Conservation (phyloP, 805 yeast genomes). For the Sungouiozyma ichnusensis region DNA sequence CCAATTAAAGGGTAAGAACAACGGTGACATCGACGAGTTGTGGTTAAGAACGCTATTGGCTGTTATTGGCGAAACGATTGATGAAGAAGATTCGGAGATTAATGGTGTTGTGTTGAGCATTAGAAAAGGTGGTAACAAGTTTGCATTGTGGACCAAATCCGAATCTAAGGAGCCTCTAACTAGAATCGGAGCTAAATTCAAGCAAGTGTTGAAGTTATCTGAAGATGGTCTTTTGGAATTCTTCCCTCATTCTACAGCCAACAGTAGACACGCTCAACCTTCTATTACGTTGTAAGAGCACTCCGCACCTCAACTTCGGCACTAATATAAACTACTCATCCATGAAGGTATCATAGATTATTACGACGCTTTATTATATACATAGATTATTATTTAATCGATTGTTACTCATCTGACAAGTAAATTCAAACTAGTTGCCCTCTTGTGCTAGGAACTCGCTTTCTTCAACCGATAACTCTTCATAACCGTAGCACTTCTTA, state of each 20-base stretch:
- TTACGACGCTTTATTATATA: no score
- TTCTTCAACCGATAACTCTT: background rate
- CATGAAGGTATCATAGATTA: background rate
- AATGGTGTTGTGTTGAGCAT: constrained; percentile 89
- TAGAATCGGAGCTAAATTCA: constrained; percentile 78
- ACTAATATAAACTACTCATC: no score
- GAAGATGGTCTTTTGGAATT: constrained; percentile 76
- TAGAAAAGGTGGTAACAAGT: constrained; percentile 70
- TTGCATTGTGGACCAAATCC: constrained; percentile 90
- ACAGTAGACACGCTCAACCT: constrained; percentile 27
- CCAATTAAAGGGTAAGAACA: constrained; percentile 50
- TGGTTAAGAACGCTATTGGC: constrained; percentile 87
- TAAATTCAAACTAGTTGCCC: background rate
- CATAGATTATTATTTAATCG: no score
- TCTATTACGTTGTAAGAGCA: constrained; percentile 25
- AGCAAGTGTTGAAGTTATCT: constrained; percentile 67
- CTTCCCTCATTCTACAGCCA: constrained; percentile 29
- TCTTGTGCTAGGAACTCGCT: background rate
- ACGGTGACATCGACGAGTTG: constrained; percentile 65
- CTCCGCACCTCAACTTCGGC: no score
- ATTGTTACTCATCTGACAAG: no score
- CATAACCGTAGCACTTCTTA: constrained; percentile 23
- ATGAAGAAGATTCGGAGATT: constrained; percentile 73
- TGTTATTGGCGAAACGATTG: constrained; percentile 91
- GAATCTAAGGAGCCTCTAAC: constrained; percentile 52